phyloP scores from a whole-genome alignment of 495 filamentous ascomycete species.

The Aspergillus nanangensis region DNA sequence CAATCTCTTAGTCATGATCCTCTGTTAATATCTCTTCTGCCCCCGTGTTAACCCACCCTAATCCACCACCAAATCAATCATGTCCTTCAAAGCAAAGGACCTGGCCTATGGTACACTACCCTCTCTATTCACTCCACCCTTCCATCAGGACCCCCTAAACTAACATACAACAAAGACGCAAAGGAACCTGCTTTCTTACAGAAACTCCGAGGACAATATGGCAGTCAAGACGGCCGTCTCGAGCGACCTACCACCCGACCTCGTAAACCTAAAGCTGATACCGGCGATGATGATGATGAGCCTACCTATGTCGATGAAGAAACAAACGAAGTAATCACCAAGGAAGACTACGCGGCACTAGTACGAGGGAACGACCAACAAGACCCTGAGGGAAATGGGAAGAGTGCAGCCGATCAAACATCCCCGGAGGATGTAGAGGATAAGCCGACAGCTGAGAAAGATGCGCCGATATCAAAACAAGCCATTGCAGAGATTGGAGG shows the following conservation, averaged over 20 bases:
- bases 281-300: conserved; percentile 42
- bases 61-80: too few relatives aligned
- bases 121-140: not conserved
- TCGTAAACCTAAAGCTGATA: conserved; percentile 29
- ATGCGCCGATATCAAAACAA: conserved; percentile 22
- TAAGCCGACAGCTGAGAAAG: conserved; percentile 13
- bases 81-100: conserved; percentile 45
- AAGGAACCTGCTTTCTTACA: conserved; percentile 48
- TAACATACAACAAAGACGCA: conserved; percentile 24
- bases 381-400: conserved; percentile 14
- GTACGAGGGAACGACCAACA: conserved; percentile 21
- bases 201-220: conserved; percentile 38
- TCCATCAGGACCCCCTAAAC: not conserved
- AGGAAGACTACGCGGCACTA: conserved; percentile 43
- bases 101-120: conserved; percentile 40
- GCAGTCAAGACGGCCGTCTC: conserved; percentile 32
- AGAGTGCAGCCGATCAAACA: conserved; percentile 6
- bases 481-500: conserved; percentile 40
- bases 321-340: conserved; percentile 43
- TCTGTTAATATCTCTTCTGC: too few relatives aligned
- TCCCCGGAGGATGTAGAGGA: conserved; percentile 8
- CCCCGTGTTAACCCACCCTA: too few relatives aligned
- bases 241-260: conserved; percentile 38
- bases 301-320: conserved; percentile 47
- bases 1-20: too few relatives aligned